phyloP scores from a whole-genome alignment of 2,329 filamentous ascomycete species.

The Cladosporium cucumerinum region DNA sequence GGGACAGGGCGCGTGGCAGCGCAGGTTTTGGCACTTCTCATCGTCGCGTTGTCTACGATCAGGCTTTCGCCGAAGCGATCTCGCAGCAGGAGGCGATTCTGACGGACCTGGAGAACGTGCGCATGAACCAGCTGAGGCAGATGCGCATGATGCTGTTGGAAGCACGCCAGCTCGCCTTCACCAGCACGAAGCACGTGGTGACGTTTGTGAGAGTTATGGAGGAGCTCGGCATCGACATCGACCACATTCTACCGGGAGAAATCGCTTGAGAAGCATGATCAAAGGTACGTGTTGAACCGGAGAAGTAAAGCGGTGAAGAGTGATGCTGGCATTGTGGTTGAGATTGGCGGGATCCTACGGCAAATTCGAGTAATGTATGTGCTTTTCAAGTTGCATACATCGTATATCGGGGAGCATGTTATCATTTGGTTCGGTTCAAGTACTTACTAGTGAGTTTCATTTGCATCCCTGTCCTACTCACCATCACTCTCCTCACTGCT shows the following conservation, averaged over 20 bases:
- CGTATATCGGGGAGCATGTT: background rate
- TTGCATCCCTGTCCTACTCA: background rate
- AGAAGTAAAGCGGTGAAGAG: background rate
- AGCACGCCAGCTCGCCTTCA: background rate
- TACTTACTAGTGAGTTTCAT: background rate
- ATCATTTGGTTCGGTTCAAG: background rate
- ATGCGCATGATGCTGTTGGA: background rate
- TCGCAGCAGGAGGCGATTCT: background rate
- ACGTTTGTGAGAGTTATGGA: background rate
- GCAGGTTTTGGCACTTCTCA: background rate
- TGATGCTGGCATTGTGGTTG: background rate
- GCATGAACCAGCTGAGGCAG: background rate
- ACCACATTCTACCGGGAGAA: background rate
- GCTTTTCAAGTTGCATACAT: background rate
- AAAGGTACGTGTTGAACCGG: background rate
- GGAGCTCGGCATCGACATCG: background rate
- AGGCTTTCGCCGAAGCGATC: background rate
- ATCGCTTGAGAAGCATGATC: background rate
- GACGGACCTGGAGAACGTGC: background rate
- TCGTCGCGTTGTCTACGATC: background rate
- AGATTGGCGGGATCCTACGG: background rate
- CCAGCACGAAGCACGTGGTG: background rate
- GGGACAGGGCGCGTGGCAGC: background rate
- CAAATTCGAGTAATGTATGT: background rate
- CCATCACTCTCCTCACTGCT: conserved; percentile 56